phyloP scores from a whole-genome alignment of 1,284 basidiomycete genomes.

The Microbotryum intermedium region DNA sequence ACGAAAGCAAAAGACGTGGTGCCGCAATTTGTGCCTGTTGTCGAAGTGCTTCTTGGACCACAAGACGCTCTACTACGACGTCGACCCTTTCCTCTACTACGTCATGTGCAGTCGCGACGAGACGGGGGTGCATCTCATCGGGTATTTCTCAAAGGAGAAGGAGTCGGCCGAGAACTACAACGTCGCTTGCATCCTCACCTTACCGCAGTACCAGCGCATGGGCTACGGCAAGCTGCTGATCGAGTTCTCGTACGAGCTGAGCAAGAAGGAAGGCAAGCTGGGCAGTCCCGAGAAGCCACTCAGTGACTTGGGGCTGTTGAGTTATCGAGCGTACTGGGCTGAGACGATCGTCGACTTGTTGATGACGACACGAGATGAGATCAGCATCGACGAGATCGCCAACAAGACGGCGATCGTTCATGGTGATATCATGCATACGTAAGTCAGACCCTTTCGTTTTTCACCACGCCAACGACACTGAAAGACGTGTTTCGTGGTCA shows the following conservation, averaged over 20 bases:
- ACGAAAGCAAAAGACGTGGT: constrained; percentile 90
- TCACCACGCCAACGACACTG: neutral
- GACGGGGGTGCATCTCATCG: constrained; percentile 84
- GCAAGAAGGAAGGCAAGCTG: constrained; percentile 90
- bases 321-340: constrained; percentile 95
- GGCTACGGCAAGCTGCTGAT: constrained; percentile 94
- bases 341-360: constrained; percentile 92
- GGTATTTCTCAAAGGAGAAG: constrained; percentile 99
- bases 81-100: constrained; percentile 99
- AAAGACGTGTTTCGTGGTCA: constrained; percentile 9
- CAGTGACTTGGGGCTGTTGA: constrained; percentile 82
- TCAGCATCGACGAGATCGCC: constrained; percentile 95
- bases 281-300: constrained; percentile 98
- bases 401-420: constrained; percentile 95
- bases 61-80: constrained; percentile 99
- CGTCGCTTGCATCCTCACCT: constrained; percentile 94
- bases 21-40: constrained; percentile 89
- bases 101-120: constrained; percentile 89
- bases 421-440: constrained; percentile 97
- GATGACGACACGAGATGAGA: constrained; percentile 51
- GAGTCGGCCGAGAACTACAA: constrained; percentile 98
- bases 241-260: constrained; percentile 96
- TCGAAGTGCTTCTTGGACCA: constrained; percentile 99
- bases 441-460: constrained; percentile 40
- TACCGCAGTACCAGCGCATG: constrained; percentile 93